Conservation (phyloP, 2,329 filamentous ascomycete species). For the Chalara sp. region DNA sequence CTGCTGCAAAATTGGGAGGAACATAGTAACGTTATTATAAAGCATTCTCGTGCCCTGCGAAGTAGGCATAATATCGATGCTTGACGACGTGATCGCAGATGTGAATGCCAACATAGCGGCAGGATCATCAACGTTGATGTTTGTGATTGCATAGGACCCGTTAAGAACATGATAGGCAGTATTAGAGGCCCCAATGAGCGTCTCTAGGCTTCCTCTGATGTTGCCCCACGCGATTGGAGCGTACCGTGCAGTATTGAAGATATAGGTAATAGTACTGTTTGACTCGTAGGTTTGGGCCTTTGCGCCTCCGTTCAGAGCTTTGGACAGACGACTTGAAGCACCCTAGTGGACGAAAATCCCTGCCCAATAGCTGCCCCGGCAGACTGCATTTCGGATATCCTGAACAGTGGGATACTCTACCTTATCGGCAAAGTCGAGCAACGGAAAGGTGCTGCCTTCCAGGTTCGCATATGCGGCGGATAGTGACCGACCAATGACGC, state of each 20-base stretch:
- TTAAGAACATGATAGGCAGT: slow-evolving; percentile 21
- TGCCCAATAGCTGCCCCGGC: slow-evolving; percentile 31
- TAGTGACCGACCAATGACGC: slow-evolving; percentile 31
- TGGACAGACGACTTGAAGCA: slow-evolving; percentile 25
- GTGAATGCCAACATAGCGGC: slow-evolving; percentile 26
- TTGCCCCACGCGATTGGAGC: slow-evolving; percentile 24
- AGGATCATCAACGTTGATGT: slow-evolving; percentile 18
- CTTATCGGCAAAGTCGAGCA: slow-evolving; percentile 22
- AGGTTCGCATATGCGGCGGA: slow-evolving; percentile 27
- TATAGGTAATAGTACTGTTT: slow-evolving; percentile 26
- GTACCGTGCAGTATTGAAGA: slow-evolving; percentile 33
- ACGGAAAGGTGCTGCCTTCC: slow-evolving; percentile 26
- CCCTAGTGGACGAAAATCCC: slow-evolving; percentile 28
- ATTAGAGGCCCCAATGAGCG: slow-evolving; percentile 20
- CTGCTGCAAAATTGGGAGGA: slow-evolving; percentile 29
- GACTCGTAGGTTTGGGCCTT: slow-evolving; percentile 25
- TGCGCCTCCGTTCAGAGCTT: not conserved
- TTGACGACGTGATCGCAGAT: slow-evolving; percentile 27
- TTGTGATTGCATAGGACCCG: slow-evolving; percentile 12
- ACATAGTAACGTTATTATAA: slow-evolving; percentile 34
- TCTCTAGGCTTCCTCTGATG: slow-evolving; percentile 25
- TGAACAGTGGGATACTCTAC: slow-evolving; percentile 22
- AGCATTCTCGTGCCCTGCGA: slow-evolving; percentile 28
- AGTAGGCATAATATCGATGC: slow-evolving; percentile 27
- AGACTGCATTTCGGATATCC: slow-evolving; percentile 29